Evolutionary conservation across 1,284 basidiomycete species (phyloP).

Genomic region (Tetrapyrgos nigripes): DNA sequence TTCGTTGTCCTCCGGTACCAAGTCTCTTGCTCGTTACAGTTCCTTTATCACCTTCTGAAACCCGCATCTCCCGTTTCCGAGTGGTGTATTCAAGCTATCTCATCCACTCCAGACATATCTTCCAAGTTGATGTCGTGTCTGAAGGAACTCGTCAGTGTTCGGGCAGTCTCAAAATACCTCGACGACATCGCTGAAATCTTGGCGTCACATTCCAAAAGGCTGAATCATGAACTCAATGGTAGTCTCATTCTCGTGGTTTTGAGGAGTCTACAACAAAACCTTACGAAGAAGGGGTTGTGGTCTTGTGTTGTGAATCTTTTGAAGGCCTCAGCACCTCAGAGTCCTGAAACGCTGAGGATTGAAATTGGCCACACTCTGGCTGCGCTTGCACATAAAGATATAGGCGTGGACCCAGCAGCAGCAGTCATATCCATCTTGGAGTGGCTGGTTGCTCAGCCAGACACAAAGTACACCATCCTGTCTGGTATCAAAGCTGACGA

Average conservation of each 20-base stretch:
- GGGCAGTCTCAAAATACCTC: conserved; percentile 39
- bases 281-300: conserved; percentile 22
- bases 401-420: conserved; percentile 34
- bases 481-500: conserved; percentile 45
- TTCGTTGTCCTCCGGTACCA: conserved; percentile 29
- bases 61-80: conserved; percentile 7
- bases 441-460: conserved; percentile 49
- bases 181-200: conserved; percentile 18
- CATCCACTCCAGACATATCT: conserved; percentile 35
- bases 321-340: conserved; percentile 27
- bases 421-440: conserved; percentile 49
- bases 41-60: conserved; percentile 15
- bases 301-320: conserved; percentile 32
- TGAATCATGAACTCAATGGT: conserved; percentile 49
- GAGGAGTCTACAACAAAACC: conserved; percentile 40
- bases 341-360: conserved; percentile 33
- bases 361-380: conserved; percentile 46
- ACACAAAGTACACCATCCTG: conserved; percentile 45
- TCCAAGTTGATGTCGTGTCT: conserved; percentile 34
- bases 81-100: conserved; percentile 14
- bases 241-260: conserved; percentile 51
- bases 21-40: conserved; percentile 15
- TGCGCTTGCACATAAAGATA: conserved; percentile 33
- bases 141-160: conserved; percentile 38
- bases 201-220: conserved; percentile 28